phyloP scores from a whole-genome alignment of 2,329 filamentous ascomycete species.

The Phyllosticta citrichinensis region DNA sequence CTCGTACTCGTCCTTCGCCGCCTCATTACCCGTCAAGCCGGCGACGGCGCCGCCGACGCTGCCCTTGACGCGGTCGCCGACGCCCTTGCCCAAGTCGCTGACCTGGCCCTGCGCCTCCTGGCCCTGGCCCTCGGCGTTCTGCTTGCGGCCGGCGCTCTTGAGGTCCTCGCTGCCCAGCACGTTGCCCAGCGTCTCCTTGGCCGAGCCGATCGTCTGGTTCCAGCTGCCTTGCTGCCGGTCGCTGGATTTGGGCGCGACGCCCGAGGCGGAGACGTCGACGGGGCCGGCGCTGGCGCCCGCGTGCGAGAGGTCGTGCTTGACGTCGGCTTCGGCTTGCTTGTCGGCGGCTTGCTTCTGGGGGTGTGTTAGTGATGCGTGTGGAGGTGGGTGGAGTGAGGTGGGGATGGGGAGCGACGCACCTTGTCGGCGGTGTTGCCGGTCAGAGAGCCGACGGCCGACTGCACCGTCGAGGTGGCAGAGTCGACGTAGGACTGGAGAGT shows the following conservation, averaged over 20 bases:
- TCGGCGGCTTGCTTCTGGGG: slow-evolving; percentile 48
- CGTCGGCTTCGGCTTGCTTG: slow-evolving; percentile 54
- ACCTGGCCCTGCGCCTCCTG: slow-evolving; percentile 79
- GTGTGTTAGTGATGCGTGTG: slow-evolving; percentile 18
- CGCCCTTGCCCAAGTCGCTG: slow-evolving; percentile 60
- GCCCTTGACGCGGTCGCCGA: slow-evolving; percentile 48
- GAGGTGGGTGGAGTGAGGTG: not conserved
- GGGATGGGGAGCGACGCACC: slow-evolving; percentile 24
- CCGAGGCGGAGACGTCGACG: slow-evolving; percentile 57
- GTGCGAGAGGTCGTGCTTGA: slow-evolving; percentile 66
- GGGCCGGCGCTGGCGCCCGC: slow-evolving; percentile 65
- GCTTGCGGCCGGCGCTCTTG: slow-evolving; percentile 62
- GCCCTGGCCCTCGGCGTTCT: slow-evolving; percentile 70
- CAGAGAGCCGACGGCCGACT: slow-evolving; percentile 60
- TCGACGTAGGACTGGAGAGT: slow-evolving; percentile 61
- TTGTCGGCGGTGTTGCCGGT: slow-evolving; percentile 64
- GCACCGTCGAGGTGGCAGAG: slow-evolving; percentile 60
- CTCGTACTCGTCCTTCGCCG: slow-evolving; percentile 55
- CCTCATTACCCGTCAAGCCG: slow-evolving; percentile 60
- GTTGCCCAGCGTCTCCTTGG: slow-evolving; percentile 72
- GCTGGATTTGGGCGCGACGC: slow-evolving; percentile 62
- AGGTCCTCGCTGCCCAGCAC: slow-evolving; percentile 65
- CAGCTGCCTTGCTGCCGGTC: slow-evolving; percentile 63
- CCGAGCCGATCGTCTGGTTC: slow-evolving; percentile 82
- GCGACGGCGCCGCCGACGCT: slow-evolving; percentile 61